Evolutionary conservation across 176 grass and related monocot genomes (phyloP), one percentile per base, ranked within the genome.

Genomic region (Poa pratensis): DNA sequence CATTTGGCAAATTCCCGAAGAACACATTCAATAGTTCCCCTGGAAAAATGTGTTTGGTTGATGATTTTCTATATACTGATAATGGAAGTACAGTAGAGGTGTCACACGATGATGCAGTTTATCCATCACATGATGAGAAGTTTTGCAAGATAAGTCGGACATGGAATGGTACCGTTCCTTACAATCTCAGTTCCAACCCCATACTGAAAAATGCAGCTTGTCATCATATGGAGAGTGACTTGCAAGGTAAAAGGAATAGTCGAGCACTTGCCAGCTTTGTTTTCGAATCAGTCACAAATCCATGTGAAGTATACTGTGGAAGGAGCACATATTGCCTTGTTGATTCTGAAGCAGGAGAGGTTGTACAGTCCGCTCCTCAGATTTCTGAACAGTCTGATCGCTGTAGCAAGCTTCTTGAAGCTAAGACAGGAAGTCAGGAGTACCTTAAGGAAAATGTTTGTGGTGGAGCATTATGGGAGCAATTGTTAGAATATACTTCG

Each of bases 181-280:
- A 94, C 89, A 90, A 95, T 88, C 73, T 98, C 63, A 87, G 77
- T 67, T 76, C 80, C 77, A 95, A 98, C 66, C 96, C 96, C 40
- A 92, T 90, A 84, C 66, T 87, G 67, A 90, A 87, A 8, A 95
- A 89, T 84, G 57, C 84, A 22, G 50, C 52, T 71, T 88, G 27
- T 83, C 45, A 5, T 58, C 84, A 83, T 69, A 83, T 40, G 8
- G 76, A 64, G 50, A 89, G 60, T 75, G 80, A 77, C 7, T 80
- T 61, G 34, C 74, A 69, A 72, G 72, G 59, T 49, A 81, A 95
- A 75, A 83, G 74, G 64, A 93, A 80, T 55, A 91, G 84, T 37
- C 79, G 7, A 27, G 71, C 84, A 77, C 68, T 89, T 81, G 65
- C 71, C 65, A 87, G 73, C 84, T 98, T 95, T 78, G 75, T 94